Percentiles rank a stretch among this genome's conserved stretches.
phyloP scores from a whole-genome alignment of 352 stramenopile species.

The Pythium scleroteichum region DNA sequence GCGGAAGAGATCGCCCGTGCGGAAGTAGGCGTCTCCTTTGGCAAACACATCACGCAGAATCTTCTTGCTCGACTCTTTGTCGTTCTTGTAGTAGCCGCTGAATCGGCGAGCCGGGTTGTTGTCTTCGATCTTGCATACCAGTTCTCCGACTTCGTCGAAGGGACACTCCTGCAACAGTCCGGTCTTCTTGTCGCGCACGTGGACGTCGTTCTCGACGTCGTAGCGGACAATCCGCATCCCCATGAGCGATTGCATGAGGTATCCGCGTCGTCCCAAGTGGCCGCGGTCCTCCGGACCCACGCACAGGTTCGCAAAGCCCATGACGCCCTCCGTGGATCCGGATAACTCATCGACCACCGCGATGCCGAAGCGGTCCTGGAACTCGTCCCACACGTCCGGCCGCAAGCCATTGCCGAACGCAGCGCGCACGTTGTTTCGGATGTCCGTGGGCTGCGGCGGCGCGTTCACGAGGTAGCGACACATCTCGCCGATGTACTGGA shows the following conservation, averaged over 20 bases:
- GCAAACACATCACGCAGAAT: slow-evolving; percentile 79
- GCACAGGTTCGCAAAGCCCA: slow-evolving; percentile 81
- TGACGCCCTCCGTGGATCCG: slow-evolving; percentile 87
- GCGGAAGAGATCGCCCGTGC: slow-evolving; percentile 88
- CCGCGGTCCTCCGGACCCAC: slow-evolving; percentile 52
- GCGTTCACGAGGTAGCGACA: slow-evolving; percentile 83
- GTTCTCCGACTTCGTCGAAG: slow-evolving; percentile 66
- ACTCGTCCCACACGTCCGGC: slow-evolving; percentile 86
- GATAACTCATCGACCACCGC: slow-evolving; percentile 91
- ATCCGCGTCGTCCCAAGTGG: slow-evolving; percentile 64
- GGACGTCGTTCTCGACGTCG: slow-evolving; percentile 73
- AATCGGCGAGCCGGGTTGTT: slow-evolving; percentile 68
- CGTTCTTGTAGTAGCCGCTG: slow-evolving; percentile 87
- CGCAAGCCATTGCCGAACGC: slow-evolving; percentile 91
- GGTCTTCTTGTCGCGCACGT: slow-evolving; percentile 45
- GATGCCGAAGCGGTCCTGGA: slow-evolving; percentile 87
- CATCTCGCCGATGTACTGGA: slow-evolving; percentile 93
- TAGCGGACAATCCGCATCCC: slow-evolving; percentile 75
- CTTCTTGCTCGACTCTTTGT: slow-evolving; percentile 82
- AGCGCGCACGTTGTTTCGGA: slow-evolving; percentile 67
- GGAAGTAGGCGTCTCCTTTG: slow-evolving; percentile 88
- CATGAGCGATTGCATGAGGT: slow-evolving; percentile 48
- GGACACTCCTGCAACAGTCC: slow-evolving; percentile 54
- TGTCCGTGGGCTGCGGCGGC: slow-evolving; percentile 46
- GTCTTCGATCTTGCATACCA: slow-evolving; percentile 61